Percentiles rank a stretch among this genome's conserved stretches.
Conservation (phyloP, 108 stramenopile species). For the Cyclotella choctawhatcheeana region DNA sequence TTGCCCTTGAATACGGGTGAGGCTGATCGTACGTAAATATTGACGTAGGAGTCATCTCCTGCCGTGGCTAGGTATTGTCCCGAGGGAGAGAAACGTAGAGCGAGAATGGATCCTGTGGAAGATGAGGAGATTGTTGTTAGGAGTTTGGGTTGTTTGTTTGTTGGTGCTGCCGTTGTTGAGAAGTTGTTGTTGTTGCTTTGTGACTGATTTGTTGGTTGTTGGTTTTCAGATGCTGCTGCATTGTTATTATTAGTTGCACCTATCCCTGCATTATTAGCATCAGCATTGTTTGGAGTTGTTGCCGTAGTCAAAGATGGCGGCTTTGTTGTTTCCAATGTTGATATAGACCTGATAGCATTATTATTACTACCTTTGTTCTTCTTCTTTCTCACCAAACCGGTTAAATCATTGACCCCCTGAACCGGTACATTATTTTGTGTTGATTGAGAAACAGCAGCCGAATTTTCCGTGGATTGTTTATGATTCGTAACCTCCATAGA, state of each 20-base stretch:
- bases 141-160: slow-evolving; percentile 59
- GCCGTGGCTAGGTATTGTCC: slow-evolving; percentile 83
- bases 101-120: slow-evolving; percentile 81
- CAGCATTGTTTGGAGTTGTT: background rate
- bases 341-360: background rate
- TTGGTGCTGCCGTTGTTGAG: background rate
- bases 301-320: slow-evolving; percentile 5
- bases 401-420: slow-evolving; percentile 67
- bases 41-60: slow-evolving; percentile 86
- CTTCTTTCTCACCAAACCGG: slow-evolving; percentile 73
- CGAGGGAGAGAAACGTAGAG: slow-evolving; percentile 74
- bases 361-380: slow-evolving; percentile 46
- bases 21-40: slow-evolving; percentile 62
- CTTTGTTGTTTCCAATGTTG: background rate
- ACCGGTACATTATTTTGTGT: slow-evolving; percentile 23
- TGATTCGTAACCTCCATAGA: slow-evolving; percentile 17
- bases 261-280: background rate
- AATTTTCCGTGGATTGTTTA: slow-evolving; percentile 1
- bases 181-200: background rate
- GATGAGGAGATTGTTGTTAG: slow-evolving; percentile 82
- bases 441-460: background rate
- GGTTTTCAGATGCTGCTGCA: background rate
- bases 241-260: background rate
- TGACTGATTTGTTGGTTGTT: background rate
- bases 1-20: slow-evolving; percentile 52